A percentile compares a stretch with the other conserved stretches of the same genome.
Conservation (phyloP, 306 rosid species). For the Quercus suber region DNA sequence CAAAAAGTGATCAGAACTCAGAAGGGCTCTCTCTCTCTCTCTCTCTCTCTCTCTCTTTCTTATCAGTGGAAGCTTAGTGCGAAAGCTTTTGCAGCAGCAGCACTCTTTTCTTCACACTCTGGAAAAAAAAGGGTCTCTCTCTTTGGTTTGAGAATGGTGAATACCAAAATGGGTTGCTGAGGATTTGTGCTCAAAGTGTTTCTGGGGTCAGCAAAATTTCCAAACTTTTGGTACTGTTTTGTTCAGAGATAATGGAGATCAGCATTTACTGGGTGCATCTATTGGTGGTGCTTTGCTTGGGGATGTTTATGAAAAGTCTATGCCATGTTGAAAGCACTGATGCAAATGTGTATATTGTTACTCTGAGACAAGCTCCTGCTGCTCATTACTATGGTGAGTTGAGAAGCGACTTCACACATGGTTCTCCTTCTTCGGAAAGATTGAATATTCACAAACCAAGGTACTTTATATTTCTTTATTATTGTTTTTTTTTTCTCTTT, state of each 20-base stretch:
- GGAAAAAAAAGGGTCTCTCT: constrained; percentile 17
- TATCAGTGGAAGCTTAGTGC: constrained; percentile 15
- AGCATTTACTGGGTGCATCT: constrained; percentile 30
- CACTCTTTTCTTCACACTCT: constrained; percentile 19
- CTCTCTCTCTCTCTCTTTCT: constrained; percentile 23
- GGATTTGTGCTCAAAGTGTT: constrained; percentile 22
- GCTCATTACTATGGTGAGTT: constrained; percentile 53
- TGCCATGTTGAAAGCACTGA: constrained; percentile 55
- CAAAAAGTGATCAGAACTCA: constrained; percentile 31
- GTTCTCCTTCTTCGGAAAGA: constrained; percentile 38
- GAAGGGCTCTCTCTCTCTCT: constrained; percentile 19
- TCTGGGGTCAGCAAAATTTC: not conserved
- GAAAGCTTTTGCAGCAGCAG: constrained; percentile 9
- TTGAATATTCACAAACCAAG: constrained; percentile 63
- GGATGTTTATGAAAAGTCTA: constrained; percentile 35
- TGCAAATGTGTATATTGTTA: constrained; percentile 68
- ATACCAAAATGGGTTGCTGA: not conserved
- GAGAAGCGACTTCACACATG: constrained; percentile 36
- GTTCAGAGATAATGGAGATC: constrained; percentile 47
- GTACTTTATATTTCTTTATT: constrained; percentile 29
- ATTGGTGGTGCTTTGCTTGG: constrained; percentile 41
- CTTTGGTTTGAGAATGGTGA: constrained; percentile 32
- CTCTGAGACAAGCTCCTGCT: constrained; percentile 63
- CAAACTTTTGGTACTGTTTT: not conserved
- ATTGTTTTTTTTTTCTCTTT: not conserved